Percentiles rank a stretch among this genome's conserved stretches.
These are phyloP conservation scores for Chlorella sp. DNA, from an alignment of 139 green algal genomes.

Conservation along the genomic window DNA sequence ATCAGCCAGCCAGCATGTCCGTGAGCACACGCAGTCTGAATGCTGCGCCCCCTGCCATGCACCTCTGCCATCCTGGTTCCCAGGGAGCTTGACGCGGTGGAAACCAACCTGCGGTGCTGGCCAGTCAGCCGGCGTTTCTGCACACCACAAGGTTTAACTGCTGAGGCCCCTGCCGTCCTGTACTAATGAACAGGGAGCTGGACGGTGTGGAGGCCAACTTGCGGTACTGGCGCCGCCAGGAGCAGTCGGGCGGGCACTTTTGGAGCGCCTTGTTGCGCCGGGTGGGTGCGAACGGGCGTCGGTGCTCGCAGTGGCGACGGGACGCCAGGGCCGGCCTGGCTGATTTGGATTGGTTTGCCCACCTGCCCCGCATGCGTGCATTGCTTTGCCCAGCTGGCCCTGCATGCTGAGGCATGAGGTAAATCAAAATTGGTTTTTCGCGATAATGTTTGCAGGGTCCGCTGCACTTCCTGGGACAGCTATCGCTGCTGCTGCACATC, in stretches of 20 bases:
- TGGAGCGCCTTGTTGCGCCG: constrained; percentile 53
- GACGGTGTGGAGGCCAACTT: constrained; percentile 46
- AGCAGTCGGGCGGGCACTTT: constrained; percentile 48
- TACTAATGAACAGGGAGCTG: constrained; percentile 48
- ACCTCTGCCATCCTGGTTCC: not conserved
- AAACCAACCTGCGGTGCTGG: constrained; percentile 56
- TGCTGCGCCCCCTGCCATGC: too few species aligned
- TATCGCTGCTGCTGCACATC: constrained; percentile 8
- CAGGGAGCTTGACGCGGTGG: constrained; percentile 45
- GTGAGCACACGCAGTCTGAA: too few species aligned
- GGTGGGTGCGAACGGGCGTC: constrained; percentile 10
- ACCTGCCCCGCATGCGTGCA: not conserved
- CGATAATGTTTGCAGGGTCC: too few species aligned
- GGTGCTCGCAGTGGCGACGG: not conserved
- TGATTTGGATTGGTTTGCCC: not conserved
- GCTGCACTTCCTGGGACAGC: constrained; percentile 26
- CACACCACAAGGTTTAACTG: too few species aligned
- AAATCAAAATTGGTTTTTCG: too few species aligned
- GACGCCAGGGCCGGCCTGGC: too few species aligned
- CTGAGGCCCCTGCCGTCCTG: too few species aligned
- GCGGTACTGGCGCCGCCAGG: constrained; percentile 47
- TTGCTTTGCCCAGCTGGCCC: not conserved
- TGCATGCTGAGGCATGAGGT: too few species aligned
- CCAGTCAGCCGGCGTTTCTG: too few species aligned
- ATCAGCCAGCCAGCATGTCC: not conserved